Percentiles rank a stretch among this genome's conserved stretches.
These are phyloP conservation scores for Pichia phayaonensis DNA, from an alignment of 805 yeast species.

Conservation along the genomic window DNA sequence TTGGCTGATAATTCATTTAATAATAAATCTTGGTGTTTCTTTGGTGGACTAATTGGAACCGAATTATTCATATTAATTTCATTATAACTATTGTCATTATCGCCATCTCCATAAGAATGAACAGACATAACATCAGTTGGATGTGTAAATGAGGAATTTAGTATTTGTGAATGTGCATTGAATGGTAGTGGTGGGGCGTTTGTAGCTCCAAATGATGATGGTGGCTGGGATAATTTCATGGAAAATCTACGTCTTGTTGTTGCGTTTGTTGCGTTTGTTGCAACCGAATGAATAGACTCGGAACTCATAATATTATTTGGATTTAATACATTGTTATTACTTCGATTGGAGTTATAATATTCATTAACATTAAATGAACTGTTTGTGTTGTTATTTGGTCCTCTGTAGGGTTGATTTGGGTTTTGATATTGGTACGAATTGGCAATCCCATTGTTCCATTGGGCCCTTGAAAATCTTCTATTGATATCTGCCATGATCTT, in stretches of 20 bases:
- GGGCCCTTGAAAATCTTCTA: constrained; percentile 8
- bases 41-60: neutral
- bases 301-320: neutral
- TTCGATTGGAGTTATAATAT: neutral
- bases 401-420: neutral
- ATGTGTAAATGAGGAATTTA: neutral
- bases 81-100: constrained; percentile 8
- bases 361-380: constrained; percentile 5
- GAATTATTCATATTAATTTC: neutral
- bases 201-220: neutral
- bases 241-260: constrained; percentile 38
- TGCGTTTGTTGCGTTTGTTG: constrained; percentile 4
- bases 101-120: neutral
- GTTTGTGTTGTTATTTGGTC: neutral
- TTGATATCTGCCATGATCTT: constrained; percentile 4
- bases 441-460: neutral
- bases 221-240: constrained; percentile 26
- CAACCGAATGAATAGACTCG: constrained; percentile 6
- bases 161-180: constrained; percentile 11
- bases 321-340: neutral
- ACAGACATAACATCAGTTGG: neutral
- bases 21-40: constrained; percentile 13
- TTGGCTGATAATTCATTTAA: constrained; percentile 33
- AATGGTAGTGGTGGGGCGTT: constrained; percentile 26
- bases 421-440: neutral